Conservation (phyloP, 805 yeast genomes). For the Nakazawaea populi region DNA sequence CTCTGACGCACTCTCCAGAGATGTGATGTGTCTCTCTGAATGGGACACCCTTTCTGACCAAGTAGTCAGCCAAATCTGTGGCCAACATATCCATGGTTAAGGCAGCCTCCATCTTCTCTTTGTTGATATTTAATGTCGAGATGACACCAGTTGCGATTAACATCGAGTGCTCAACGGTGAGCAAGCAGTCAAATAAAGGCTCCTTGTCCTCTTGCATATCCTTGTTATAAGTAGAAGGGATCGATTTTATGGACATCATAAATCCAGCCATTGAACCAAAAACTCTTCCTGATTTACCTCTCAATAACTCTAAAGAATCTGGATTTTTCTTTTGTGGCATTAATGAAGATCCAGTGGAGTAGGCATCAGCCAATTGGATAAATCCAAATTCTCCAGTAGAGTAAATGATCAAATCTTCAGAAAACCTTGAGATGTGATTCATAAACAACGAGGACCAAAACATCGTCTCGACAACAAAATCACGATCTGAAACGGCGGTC, state of each 20-base stretch:
- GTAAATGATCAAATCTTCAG: conserved; percentile 92
- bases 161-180: conserved; percentile 90
- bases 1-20: conserved; percentile 94
- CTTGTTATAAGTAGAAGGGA: conserved; percentile 96
- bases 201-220: conserved; percentile 99
- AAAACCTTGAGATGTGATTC: conserved; percentile 92
- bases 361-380: conserved; percentile 90
- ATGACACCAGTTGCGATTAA: conserved; percentile 95
- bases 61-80: conserved; percentile 95
- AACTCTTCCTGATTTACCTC: conserved; percentile 97
- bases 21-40: conserved; percentile 99
- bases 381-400: conserved; percentile 98
- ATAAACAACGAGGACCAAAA: conserved; percentile 94
- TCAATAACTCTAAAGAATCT: conserved; percentile 86
- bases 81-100: conserved; percentile 99
- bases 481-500: conserved; percentile 97
- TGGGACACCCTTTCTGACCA: conserved; percentile 97
- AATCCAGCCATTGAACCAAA: conserved; percentile 94
- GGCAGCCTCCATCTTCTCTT: conserved; percentile 76
- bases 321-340: conserved; percentile 99
- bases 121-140: conserved; percentile 73
- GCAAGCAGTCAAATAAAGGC: conserved; percentile 88
- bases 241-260: conserved; percentile 93
- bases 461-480: conserved; percentile 90
- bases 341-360: conserved; percentile 95